A percentile compares a stretch with the other conserved stretches of the same genome.
phyloP scores from a whole-genome alignment of 2,329 filamentous ascomycete genomes.

The Colletotrichum destructivum region DNA sequence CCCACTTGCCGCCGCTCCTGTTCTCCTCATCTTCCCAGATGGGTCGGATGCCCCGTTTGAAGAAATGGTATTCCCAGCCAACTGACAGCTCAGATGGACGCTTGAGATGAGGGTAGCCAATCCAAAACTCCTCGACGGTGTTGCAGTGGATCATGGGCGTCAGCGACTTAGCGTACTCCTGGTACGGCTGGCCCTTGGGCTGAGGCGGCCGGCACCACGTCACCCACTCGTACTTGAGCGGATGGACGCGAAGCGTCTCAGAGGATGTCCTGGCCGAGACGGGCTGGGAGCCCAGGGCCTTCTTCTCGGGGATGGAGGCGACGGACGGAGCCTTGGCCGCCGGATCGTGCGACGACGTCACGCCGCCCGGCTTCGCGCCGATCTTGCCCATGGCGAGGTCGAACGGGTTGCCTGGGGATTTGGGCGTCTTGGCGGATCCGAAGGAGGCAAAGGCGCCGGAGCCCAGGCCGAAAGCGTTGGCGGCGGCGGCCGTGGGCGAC shows the following conservation, averaged over 20 bases:
- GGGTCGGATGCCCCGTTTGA: slow-evolving; percentile 95
- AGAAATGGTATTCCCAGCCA: slow-evolving; percentile 98
- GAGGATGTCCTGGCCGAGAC: slow-evolving; percentile 41
- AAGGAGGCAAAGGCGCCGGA: slow-evolving; percentile 98
- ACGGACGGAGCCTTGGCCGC: slow-evolving; percentile 60
- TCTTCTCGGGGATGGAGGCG: slow-evolving; percentile 72
- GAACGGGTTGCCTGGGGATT: slow-evolving; percentile 85
- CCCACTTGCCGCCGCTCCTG: slow-evolving; percentile 97
- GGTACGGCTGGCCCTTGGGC: slow-evolving; percentile 88
- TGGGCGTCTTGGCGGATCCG: slow-evolving; percentile 88
- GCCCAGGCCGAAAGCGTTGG: slow-evolving; percentile 92
- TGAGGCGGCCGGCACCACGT: slow-evolving; percentile 98
- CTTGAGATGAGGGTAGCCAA: slow-evolving; percentile 90
- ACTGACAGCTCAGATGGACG: slow-evolving; percentile 88
- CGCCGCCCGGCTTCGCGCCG: slow-evolving; percentile 68
- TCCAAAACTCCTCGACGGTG: slow-evolving; percentile 92
- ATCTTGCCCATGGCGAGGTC: slow-evolving; percentile 76
- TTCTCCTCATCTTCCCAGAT: slow-evolving; percentile 99
- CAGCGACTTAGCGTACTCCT: slow-evolving; percentile 97
- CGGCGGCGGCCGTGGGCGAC: slow-evolving; percentile 83
- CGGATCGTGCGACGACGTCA: slow-evolving; percentile 52
- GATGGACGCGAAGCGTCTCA: slow-evolving; percentile 40
- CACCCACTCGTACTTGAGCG: slow-evolving; percentile 89
- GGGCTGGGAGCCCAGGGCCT: slow-evolving; percentile 47
- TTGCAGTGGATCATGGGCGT: slow-evolving; percentile 86